Conservation (phyloP, 2,329 filamentous ascomycete species). For the Cercospora beticola region DNA sequence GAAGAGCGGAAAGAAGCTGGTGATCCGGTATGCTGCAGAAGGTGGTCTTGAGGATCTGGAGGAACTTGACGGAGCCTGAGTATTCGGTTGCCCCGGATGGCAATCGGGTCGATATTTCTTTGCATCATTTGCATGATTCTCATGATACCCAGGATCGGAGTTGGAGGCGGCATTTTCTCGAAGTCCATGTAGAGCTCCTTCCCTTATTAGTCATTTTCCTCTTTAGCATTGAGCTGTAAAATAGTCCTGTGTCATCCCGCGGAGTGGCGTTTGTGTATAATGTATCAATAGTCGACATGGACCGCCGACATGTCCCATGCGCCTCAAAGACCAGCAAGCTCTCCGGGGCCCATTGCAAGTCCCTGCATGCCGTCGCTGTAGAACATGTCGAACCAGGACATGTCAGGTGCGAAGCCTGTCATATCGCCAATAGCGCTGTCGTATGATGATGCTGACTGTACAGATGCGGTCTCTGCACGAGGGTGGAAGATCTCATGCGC, state of each 20-base stretch:
- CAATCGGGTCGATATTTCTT: background rate
- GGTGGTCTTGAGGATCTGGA: constrained; percentile 9
- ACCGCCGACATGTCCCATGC: background rate
- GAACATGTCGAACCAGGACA: constrained; percentile 30
- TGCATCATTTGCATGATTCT: constrained; percentile 4
- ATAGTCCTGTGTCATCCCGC: background rate
- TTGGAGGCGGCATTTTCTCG: background rate
- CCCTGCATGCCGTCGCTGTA: constrained; percentile 19
- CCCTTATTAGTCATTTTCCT: background rate
- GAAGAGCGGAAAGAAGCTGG: constrained; percentile 19
- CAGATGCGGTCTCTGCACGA: constrained; percentile 7
- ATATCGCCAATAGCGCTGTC: constrained; percentile 21
- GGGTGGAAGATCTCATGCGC: constrained; percentile 59
- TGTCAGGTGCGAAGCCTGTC: constrained; percentile 15
- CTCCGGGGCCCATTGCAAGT: constrained; percentile 1
- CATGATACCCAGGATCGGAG: constrained; percentile 12
- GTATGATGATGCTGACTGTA: constrained; percentile 15
- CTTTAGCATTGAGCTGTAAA: background rate
- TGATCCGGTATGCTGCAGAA: constrained; percentile 22
- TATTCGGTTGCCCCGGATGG: background rate
- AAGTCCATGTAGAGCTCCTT: background rate
- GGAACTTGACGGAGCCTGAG: constrained; percentile 2
- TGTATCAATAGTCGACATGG: background rate
- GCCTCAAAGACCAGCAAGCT: constrained; percentile 8
- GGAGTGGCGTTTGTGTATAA: background rate